phyloP scores from a whole-genome alignment of 768 basidiomycete genomes.

The Agrocybe praecox region DNA sequence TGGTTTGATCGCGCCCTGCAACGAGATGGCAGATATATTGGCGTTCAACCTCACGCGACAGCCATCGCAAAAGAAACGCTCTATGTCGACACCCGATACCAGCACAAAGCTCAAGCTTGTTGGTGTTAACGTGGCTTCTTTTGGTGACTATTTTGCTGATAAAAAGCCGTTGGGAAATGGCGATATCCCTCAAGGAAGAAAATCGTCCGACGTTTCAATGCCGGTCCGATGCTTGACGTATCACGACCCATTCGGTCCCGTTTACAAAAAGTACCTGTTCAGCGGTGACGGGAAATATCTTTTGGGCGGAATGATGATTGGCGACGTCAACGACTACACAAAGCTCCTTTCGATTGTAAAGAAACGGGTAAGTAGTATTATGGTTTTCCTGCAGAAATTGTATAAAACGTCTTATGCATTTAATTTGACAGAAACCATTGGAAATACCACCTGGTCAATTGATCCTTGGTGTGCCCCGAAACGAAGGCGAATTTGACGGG shows the following conservation, averaged over 20 bases:
- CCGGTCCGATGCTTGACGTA: constrained; percentile 61
- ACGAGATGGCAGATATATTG: constrained; percentile 77
- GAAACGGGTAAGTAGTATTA: constrained; percentile 50
- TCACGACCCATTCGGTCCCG: constrained; percentile 68
- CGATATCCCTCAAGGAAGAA: constrained; percentile 15
- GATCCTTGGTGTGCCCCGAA: constrained; percentile 53
- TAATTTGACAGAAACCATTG: constrained; percentile 54
- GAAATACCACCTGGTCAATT: constrained; percentile 68
- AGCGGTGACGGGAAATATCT: constrained; percentile 71
- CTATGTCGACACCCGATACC: constrained; percentile 63
- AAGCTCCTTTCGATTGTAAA: constrained; percentile 72
- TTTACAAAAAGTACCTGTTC: constrained; percentile 82
- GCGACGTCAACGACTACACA: constrained; percentile 66
- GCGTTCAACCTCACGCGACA: constrained; percentile 72
- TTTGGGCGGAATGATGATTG: constrained; percentile 82
- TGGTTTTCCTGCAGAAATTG: not conserved
- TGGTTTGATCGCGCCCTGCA: constrained; percentile 75
- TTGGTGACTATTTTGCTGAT: constrained; percentile 76
- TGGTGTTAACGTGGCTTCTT: constrained; percentile 59
- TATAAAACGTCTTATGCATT: not conserved
- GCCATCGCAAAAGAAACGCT: constrained; percentile 29
- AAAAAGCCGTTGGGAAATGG: constrained; percentile 26
- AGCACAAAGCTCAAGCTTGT: constrained; percentile 62
- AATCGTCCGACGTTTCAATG: constrained; percentile 22
- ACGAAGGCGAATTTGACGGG: constrained; percentile 56